These are phyloP conservation scores for Colletotrichum sp. DNA, from an alignment of 2,329 filamentous ascomycete genomes.

Conservation along the genomic window DNA sequence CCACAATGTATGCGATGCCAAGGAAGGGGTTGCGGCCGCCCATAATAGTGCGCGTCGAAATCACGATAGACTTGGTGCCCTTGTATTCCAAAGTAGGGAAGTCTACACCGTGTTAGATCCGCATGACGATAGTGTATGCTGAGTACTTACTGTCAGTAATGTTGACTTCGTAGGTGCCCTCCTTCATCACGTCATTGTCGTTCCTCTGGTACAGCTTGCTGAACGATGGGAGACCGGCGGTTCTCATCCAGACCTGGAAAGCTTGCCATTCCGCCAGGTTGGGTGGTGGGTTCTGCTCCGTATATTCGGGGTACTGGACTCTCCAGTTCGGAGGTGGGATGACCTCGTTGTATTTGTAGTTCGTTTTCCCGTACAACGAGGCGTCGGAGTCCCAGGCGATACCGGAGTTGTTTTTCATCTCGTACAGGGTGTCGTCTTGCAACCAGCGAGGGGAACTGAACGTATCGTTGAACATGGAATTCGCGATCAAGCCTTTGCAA, in stretches of 20 bases:
- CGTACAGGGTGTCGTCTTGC: conserved; percentile 59
- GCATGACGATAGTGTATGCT: not conserved
- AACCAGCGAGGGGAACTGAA: conserved; percentile 70
- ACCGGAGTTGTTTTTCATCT: conserved; percentile 74
- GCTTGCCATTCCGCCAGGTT: conserved; percentile 77
- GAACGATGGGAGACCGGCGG: conserved; percentile 90
- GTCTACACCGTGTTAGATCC: conserved; percentile 52
- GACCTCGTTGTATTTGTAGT: conserved; percentile 70
- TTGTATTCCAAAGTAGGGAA: conserved; percentile 81
- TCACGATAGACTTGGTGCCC: conserved; percentile 87
- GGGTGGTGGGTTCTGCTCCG: conserved; percentile 67
- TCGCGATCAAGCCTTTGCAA: conserved; percentile 76
- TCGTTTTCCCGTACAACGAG: conserved; percentile 74
- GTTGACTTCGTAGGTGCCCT: conserved; percentile 77
- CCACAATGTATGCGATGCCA: conserved; percentile 93
- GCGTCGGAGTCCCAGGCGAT: conserved; percentile 90
- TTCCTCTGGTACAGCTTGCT: conserved; percentile 92
- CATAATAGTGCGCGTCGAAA: conserved; percentile 90
- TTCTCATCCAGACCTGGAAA: conserved; percentile 99
- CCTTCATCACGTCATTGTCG: conserved; percentile 68
- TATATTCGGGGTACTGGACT: conserved; percentile 69
- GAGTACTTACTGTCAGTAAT: conserved; percentile 76
- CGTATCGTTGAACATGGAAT: conserved; percentile 96
- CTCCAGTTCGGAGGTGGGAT: conserved; percentile 88
- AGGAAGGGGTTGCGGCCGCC: conserved; percentile 95